A percentile compares a stretch with the other conserved stretches of the same genome.
These are phyloP conservation scores for Alternaria ethzedia DNA, from an alignment of 2,329 filamentous ascomycete genomes.

Conservation along the genomic window DNA sequence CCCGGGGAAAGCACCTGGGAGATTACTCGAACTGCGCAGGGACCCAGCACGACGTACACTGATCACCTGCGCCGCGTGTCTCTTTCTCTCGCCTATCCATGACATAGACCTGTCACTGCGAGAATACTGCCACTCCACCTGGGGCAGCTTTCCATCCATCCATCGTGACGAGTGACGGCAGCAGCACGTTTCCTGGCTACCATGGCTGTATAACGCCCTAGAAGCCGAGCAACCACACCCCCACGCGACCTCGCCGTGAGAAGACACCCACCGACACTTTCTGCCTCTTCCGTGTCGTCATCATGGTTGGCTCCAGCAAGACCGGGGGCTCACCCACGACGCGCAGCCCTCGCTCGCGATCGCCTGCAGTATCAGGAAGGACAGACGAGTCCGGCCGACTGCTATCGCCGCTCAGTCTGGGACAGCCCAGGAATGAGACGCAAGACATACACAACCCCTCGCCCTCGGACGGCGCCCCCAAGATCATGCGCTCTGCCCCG, in stretches of 20 bases:
- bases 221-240: slow-evolving; percentile 12
- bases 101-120: neutral
- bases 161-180: slow-evolving; percentile 11
- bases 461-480: slow-evolving; percentile 32
- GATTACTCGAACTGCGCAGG: slow-evolving; percentile 19
- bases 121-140: neutral
- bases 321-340: slow-evolving; percentile 36
- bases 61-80: slow-evolving; percentile 16
- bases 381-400: slow-evolving; percentile 23
- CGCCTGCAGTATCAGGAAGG: slow-evolving; percentile 24
- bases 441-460: slow-evolving; percentile 19
- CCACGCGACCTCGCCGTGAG: slow-evolving; percentile 8
- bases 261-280: neutral
- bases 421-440: slow-evolving; percentile 24
- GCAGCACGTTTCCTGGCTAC: slow-evolving; percentile 9
- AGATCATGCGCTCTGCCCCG: slow-evolving; percentile 38
- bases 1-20: slow-evolving; percentile 16
- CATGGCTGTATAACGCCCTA: slow-evolving; percentile 22
- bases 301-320: slow-evolving; percentile 38
- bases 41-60: slow-evolving; percentile 8
- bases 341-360: slow-evolving; percentile 29
- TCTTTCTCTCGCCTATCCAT: neutral
- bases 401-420: slow-evolving; percentile 36
- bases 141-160: neutral
- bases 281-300: neutral